Evolutionary conservation across 768 basidiomycete species (phyloP), one percentile per base, ranked within the genome.

Genomic region (Tylopilus intermedius): DNA sequence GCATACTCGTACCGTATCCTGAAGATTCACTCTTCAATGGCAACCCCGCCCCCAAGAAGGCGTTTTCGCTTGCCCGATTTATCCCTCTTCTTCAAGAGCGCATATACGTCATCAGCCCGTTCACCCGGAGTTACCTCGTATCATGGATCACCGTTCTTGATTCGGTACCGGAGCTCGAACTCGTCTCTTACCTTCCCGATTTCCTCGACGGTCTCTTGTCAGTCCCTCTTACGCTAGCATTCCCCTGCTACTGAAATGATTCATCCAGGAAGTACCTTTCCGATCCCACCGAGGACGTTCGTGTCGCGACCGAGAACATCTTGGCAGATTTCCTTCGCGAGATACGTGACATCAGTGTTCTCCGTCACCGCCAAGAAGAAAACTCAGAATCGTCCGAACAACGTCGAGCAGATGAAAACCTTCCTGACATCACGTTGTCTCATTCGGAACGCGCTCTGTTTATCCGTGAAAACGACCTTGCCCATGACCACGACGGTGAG

Each of bases 111-210:
- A 75, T 98, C 66, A 94, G 87, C 66, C 95, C 96, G 1, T 94
- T 95, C 67, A 95, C 96, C 0, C 76, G 96, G 55, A 95, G 86
- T 67, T 98, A 94, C 68, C 80, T 99, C n/a, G 91, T 96, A 32
- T 88, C 89, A 1, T 99, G 96, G 96, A 90, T 98, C 53, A 90
- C 82, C 40, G 90, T 96, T 4, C 79, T 99, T 42, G 94, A 97
- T 65, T 94, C 93, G 18, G 90, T 98, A 4, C 96, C 96, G 10
- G 96, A 99, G 64, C 75, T 99, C 49, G 95, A 98, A 67, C 79
- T 99, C 42, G 88, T 98, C 43, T 86, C 90, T 26, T 96, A 90
- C 71, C 80, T 99, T 32, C 96, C 96, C 1, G 88, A 96, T 63
- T 94, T 98, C 66, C 71, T 99, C 46, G 94, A 97, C 56, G 94